These are phyloP conservation scores for Malassezia arunalokei DNA, from an alignment of 1,284 basidiomycete genomes.

Conservation along the genomic window DNA sequence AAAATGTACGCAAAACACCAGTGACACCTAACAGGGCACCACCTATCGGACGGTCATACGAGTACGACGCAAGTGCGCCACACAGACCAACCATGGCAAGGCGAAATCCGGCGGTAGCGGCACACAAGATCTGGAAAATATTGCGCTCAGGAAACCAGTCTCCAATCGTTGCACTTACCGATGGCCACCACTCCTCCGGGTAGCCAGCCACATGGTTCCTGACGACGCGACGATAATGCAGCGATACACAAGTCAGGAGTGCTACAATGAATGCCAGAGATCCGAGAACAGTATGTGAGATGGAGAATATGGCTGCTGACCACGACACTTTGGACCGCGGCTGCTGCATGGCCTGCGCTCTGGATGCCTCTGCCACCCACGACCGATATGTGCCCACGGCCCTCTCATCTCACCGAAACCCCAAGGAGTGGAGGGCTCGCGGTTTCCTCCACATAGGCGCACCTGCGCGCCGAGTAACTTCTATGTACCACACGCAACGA, in stretches of 20 bases:
- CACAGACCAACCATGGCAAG: slow-evolving; percentile 64
- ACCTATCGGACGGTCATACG: slow-evolving; percentile 16
- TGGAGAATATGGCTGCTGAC: slow-evolving; percentile 36
- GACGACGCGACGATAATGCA: slow-evolving; percentile 76
- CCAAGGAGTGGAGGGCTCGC: too few species aligned
- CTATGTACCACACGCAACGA: too few species aligned
- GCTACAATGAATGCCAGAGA: slow-evolving; percentile 61
- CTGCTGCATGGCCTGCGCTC: too few species aligned
- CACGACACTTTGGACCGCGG: slow-evolving; percentile 13
- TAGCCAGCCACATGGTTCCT: slow-evolving; percentile 72
- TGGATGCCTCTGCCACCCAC: too few species aligned
- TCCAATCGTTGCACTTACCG: slow-evolving; percentile 72
- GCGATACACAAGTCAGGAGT: slow-evolving; percentile 57
- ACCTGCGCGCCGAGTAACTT: too few species aligned
- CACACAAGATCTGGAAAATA: slow-evolving; percentile 79
- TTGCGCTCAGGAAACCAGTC: slow-evolving; percentile 84
- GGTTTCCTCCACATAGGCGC: too few species aligned
- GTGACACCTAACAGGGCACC: slow-evolving; percentile 51
- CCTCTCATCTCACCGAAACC: too few species aligned
- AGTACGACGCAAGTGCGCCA: slow-evolving; percentile 45
- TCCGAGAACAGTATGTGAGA: slow-evolving; percentile 59
- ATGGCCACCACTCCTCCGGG: slow-evolving; percentile 83
- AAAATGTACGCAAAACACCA: slow-evolving; percentile 65
- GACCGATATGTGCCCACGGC: too few species aligned
- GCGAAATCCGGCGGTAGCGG: slow-evolving; percentile 59